Evolutionary conservation across 2,329 filamentous ascomycete genomes (phyloP).

Genomic region (Alternaria ventricosa): DNA sequence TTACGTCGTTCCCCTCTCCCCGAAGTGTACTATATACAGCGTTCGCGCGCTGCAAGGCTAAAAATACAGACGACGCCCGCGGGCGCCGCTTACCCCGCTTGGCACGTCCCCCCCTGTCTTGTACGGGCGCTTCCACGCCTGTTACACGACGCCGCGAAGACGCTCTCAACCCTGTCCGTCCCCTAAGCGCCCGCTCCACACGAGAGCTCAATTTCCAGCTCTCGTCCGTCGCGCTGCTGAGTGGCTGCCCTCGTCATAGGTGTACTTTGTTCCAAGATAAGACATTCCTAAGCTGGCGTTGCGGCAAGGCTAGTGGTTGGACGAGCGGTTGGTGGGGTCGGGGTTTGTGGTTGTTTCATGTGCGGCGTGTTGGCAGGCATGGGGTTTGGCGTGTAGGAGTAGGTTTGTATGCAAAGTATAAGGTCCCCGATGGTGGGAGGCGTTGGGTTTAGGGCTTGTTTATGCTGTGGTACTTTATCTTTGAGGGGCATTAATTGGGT

Average conservation of each 20-base stretch:
- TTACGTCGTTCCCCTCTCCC: not conserved
- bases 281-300: not conserved
- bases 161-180: not conserved
- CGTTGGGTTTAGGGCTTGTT: not conserved
- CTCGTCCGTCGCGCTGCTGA: not conserved
- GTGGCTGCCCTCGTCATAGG: not conserved
- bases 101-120: not conserved
- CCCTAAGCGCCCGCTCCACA: constrained; percentile 6
- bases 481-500: not conserved
- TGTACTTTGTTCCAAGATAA: not conserved
- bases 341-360: constrained; percentile 5
- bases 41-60: not conserved
- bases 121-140: not conserved
- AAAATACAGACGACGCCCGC: not conserved
- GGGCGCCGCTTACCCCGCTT: constrained; percentile 3
- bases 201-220: not conserved
- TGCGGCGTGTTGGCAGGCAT: not conserved
- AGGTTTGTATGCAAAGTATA: not conserved
- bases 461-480: not conserved
- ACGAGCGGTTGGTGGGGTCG: not conserved
- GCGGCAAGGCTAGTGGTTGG: not conserved
- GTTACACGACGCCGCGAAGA: not conserved
- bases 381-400: constrained; percentile 1
- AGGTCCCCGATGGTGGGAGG: not conserved
- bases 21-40: constrained; percentile 1